phyloP scores from a whole-genome alignment of 257 asterid species.

The Solanum pennellii region DNA sequence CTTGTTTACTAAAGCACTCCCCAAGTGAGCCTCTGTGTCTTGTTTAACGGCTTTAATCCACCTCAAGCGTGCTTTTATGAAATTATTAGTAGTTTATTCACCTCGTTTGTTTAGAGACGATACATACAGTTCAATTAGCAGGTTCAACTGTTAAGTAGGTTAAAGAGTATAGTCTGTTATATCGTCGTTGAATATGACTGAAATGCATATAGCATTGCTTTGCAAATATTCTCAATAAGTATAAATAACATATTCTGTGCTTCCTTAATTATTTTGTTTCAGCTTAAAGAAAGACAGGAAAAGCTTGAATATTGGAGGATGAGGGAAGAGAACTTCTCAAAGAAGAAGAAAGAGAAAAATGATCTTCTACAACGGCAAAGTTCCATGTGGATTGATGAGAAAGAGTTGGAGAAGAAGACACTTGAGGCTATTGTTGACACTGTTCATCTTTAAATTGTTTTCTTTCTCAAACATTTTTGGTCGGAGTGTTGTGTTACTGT shows the following conservation, averaged over 20 bases:
- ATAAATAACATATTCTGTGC: not conserved
- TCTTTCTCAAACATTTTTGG: not conserved
- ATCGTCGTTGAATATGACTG: not conserved
- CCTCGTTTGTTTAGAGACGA: not conserved
- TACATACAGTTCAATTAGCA: not conserved
- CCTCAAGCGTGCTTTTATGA: not conserved
- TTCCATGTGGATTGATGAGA: conserved; percentile 51
- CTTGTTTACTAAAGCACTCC: not conserved
- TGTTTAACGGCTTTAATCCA: not conserved
- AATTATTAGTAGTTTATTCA: not conserved
- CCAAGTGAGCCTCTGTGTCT: not conserved
- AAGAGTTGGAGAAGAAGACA: conserved; percentile 19
- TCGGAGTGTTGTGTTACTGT: not conserved
- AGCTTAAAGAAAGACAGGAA: conserved; percentile 68
- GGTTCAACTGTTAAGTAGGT: not conserved
- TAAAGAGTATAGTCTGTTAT: not conserved
- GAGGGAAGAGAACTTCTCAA: conserved; percentile 37
- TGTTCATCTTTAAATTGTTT: not conserved
- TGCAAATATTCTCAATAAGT: not conserved
- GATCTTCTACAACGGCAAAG: conserved; percentile 51
- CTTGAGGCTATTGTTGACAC: conserved; percentile 3
- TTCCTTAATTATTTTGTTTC: not conserved
- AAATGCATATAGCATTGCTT: not conserved
- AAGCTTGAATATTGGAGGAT: conserved; percentile 79
- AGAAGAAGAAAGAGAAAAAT: conserved; percentile 41